Conservation (phyloP, 805 yeast genomes). For the Helenozyma rhizophorensis region DNA sequence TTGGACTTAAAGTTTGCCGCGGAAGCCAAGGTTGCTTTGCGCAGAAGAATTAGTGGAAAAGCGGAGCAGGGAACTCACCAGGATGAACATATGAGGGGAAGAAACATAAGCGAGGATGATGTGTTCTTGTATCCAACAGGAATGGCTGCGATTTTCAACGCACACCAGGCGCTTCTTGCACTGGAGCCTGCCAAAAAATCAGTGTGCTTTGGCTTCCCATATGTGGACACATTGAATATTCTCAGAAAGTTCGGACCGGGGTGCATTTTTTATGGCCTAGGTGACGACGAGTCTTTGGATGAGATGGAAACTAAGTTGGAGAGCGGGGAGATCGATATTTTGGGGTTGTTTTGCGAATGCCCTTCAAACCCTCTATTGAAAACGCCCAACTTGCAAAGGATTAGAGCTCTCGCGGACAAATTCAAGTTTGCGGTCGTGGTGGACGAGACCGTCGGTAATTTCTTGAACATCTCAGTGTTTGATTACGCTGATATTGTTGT, state of each 20-base stretch:
- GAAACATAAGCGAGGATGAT: conserved; percentile 49
- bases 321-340: conserved; percentile 50
- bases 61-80: conserved; percentile 38
- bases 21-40: conserved; percentile 71
- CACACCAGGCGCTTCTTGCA: conserved; percentile 56
- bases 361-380: conserved; percentile 92
- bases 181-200: conserved; percentile 45
- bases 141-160: conserved; percentile 85
- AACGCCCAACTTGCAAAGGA: conserved; percentile 70
- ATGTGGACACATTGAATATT: conserved; percentile 86
- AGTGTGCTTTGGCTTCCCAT: conserved; percentile 95
- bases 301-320: conserved; percentile 61
- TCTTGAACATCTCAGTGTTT: conserved; percentile 74
- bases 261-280: conserved; percentile 77
- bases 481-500: conserved; percentile 85
- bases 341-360: conserved; percentile 84
- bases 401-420: conserved; percentile 61
- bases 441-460: conserved; percentile 94
- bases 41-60: conserved; percentile 69
- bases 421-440: conserved; percentile 76
- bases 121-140: conserved; percentile 87
- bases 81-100: conserved; percentile 23
- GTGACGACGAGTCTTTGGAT: conserved; percentile 65
- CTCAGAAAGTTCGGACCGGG: conserved; percentile 91
- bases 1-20: conserved; percentile 71